phyloP scores from a whole-genome alignment of 2,329 filamentous ascomycete genomes.

The Sporothrix sp. region DNA sequence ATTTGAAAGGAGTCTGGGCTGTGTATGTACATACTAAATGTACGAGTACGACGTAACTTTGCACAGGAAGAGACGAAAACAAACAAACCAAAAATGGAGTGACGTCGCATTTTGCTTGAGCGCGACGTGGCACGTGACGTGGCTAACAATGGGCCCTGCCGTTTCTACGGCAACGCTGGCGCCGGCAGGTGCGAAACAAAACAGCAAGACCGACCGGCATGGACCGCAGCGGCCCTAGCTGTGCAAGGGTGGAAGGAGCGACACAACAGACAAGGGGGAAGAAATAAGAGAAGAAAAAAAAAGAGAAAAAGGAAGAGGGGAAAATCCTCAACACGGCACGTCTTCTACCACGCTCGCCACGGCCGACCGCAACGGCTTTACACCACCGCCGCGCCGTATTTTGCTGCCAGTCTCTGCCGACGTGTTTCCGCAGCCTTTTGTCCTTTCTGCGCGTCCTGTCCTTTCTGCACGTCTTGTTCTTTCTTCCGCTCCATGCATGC shows the following conservation, averaged over 20 bases:
- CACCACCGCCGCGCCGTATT: not conserved
- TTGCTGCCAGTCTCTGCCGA: too few relatives aligned
- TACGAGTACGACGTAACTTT: not conserved
- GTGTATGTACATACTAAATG: not conserved
- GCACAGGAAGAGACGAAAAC: not conserved
- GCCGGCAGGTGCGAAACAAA: conserved; percentile 3
- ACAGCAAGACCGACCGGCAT: not conserved
- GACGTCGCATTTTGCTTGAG: not conserved
- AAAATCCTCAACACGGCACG: not conserved
- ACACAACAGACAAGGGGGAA: not conserved
- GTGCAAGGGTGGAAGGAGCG: conserved; percentile 5
- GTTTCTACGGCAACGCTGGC: conserved; percentile 14
- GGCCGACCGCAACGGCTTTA: not conserved
- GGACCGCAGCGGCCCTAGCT: not conserved
- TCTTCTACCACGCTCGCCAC: not conserved
- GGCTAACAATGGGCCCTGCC: not conserved
- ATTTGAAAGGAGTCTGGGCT: too few relatives aligned
- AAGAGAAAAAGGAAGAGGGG: not conserved
- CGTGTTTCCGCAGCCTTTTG: not conserved
- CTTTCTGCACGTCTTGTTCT: not conserved
- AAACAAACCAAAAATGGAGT: not conserved
- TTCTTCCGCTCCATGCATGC: not conserved
- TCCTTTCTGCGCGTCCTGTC: not conserved
- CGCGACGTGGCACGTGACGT: conserved; percentile 10
- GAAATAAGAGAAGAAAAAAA: not conserved